Evolutionary conservation across 306 rosid genomes (phyloP).

Genomic region (Castanopsis chinensis): DNA sequence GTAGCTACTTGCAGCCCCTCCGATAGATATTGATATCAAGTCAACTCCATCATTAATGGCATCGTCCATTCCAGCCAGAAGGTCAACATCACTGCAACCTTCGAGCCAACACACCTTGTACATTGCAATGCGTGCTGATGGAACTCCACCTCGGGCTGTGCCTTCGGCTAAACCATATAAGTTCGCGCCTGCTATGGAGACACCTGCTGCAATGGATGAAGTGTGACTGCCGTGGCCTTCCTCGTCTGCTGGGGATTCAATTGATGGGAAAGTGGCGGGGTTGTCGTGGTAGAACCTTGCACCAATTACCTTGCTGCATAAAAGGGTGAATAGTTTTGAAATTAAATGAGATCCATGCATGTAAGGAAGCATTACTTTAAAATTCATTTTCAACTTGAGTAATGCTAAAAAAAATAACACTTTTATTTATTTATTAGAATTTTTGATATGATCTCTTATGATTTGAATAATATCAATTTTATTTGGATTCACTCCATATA

Average conservation of each 20-base stretch:
- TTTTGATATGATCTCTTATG: no score
- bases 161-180: conserved; percentile 62
- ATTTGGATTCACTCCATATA: no score
- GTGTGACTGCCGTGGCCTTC: conserved; percentile 80
- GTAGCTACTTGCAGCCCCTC: conserved; percentile 27
- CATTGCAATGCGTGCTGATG: background rate
- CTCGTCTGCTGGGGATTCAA: conserved; percentile 39
- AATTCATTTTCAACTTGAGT: no score
- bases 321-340: no score
- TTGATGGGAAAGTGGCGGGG: no score
- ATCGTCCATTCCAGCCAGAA: conserved; percentile 65
- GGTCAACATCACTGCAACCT: conserved; percentile 65
- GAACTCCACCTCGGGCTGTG: conserved; percentile 71
- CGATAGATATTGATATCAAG: conserved; percentile 57
- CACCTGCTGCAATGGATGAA: conserved; percentile 55
- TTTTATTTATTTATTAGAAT: no score
- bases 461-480: no score
- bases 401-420: no score
- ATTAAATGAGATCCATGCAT: no score
- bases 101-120: conserved; percentile 26
- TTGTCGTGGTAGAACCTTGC: no score
- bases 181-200: conserved; percentile 40
- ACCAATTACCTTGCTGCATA: no score
- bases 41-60: conserved; percentile 82
- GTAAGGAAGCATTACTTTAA: no score